These are phyloP conservation scores for Jasminum sambac DNA, from an alignment of 257 asterid species.

Conservation along the genomic window DNA sequence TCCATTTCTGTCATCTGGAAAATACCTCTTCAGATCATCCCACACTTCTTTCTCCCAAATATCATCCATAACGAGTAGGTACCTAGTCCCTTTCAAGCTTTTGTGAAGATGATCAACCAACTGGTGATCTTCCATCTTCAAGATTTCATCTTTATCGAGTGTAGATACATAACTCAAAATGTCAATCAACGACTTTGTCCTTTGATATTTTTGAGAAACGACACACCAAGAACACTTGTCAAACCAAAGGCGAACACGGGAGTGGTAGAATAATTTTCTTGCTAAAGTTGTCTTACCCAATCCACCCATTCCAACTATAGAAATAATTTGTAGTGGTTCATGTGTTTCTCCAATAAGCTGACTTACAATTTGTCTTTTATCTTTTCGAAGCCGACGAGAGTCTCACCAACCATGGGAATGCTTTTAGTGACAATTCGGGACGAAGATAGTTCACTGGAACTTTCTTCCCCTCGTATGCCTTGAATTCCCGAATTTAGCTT, in stretches of 20 bases:
- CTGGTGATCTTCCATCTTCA: neutral
- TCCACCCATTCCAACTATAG: slow-evolving; percentile 23
- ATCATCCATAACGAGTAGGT: too few species aligned
- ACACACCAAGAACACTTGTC: slow-evolving; percentile 10
- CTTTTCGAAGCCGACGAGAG: neutral
- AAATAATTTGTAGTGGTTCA: neutral
- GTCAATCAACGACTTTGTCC: slow-evolving; percentile 8
- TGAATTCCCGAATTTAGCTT: too few species aligned
- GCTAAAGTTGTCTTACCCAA: slow-evolving; percentile 22
- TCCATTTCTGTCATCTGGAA: too few species aligned
- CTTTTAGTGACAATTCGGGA: too few species aligned
- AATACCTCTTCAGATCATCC: too few species aligned
- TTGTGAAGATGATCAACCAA: too few species aligned
- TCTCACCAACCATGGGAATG: too few species aligned
- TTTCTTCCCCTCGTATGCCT: neutral
- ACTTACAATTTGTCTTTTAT: neutral
- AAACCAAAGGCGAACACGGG: slow-evolving; percentile 1
- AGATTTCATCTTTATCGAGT: neutral
- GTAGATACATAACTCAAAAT: neutral
- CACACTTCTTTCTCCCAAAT: too few species aligned
- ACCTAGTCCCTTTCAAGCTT: too few species aligned
- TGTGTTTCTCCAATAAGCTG: neutral
- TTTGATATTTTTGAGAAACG: too few species aligned
- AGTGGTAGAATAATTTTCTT: neutral
- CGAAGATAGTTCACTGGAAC: too few species aligned